Evolutionary conservation across 2,329 filamentous ascomycete genomes (phyloP).

Genomic region (Grosmannia huntii): DNA sequence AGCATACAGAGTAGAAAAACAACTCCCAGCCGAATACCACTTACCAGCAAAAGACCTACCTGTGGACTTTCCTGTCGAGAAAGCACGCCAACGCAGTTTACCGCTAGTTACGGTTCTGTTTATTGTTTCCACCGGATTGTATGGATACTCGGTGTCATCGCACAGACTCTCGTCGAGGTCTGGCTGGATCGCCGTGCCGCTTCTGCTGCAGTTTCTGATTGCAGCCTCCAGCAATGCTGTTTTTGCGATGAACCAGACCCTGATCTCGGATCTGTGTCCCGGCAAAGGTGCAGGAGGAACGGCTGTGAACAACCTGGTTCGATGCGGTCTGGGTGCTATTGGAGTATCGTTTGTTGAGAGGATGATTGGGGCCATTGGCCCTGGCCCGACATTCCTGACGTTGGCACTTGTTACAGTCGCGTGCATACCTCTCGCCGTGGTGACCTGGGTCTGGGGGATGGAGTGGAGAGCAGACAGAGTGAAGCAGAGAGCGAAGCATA

Average conservation of each 20-base stretch:
- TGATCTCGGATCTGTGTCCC: conserved; percentile 1
- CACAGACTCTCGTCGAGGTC: background rate
- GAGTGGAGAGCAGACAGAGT: background rate
- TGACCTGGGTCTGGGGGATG: conserved; percentile 1
- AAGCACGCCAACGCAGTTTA: background rate
- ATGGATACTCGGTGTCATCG: background rate
- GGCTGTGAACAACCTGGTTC: conserved; percentile 1
- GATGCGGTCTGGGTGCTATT: background rate
- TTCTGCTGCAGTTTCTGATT: conserved; percentile 1
- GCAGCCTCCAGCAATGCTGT: background rate
- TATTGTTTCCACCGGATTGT: background rate
- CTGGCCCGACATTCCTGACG: background rate
- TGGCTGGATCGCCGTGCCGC: conserved; percentile 1
- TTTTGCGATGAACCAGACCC: conserved; percentile 3
- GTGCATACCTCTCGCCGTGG: background rate
- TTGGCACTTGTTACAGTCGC: background rate
- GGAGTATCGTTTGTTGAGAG: background rate
- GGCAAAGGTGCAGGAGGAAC: conserved; percentile 1
- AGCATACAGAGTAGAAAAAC: background rate
- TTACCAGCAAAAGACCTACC: background rate
- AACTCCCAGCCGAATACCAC: background rate
- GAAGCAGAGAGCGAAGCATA: background rate
- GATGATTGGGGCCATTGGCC: background rate
- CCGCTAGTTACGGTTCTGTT: background rate
- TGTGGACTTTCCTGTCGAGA: conserved; percentile 1